phyloP scores from a whole-genome alignment of 495 filamentous ascomycete genomes.

The Podospora pseudopauciseta region DNA sequence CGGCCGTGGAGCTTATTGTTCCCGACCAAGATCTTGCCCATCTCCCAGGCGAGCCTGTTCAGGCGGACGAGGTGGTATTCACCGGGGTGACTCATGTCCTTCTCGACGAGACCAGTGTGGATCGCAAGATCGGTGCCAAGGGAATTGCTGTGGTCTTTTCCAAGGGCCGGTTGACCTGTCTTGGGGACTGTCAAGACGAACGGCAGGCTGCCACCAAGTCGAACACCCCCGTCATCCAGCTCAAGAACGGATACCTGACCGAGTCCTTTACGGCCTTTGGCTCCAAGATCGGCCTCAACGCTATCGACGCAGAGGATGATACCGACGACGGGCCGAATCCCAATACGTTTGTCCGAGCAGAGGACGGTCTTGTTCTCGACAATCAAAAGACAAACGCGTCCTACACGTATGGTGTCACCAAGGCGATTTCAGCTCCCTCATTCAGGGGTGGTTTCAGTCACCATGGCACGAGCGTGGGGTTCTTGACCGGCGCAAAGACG shows the following conservation, averaged over 20 bases:
- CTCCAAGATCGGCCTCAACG: constrained; percentile 51
- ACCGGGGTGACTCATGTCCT: constrained; percentile 46
- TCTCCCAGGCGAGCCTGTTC: constrained; percentile 34
- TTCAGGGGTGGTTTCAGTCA: constrained; percentile 34
- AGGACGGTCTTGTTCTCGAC: constrained; percentile 44
- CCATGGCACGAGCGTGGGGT: constrained; percentile 46
- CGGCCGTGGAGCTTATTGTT: constrained; percentile 25
- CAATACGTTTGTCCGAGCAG: constrained; percentile 41
- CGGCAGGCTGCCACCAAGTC: constrained; percentile 27
- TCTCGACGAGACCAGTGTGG: constrained; percentile 17
- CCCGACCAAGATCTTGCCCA: constrained; percentile 29
- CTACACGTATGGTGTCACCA: constrained; percentile 44
- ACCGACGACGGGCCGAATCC: constrained; percentile 47
- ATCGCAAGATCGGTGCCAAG: background rate
- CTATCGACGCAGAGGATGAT: constrained; percentile 49
- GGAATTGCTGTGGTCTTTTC: constrained; percentile 40
- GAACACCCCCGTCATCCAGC: constrained; percentile 37
- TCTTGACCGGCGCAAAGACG: constrained; percentile 39
- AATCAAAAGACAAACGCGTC: constrained; percentile 43
- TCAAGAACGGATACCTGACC: constrained; percentile 55
- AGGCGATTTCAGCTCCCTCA: constrained; percentile 44
- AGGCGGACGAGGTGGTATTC: constrained; percentile 42
- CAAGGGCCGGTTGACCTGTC: constrained; percentile 49
- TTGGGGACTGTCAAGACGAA: constrained; percentile 42
- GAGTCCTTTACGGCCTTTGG: constrained; percentile 54